Conservation (phyloP, 2,329 filamentous ascomycete species). For the Fusarium ramigenum region DNA sequence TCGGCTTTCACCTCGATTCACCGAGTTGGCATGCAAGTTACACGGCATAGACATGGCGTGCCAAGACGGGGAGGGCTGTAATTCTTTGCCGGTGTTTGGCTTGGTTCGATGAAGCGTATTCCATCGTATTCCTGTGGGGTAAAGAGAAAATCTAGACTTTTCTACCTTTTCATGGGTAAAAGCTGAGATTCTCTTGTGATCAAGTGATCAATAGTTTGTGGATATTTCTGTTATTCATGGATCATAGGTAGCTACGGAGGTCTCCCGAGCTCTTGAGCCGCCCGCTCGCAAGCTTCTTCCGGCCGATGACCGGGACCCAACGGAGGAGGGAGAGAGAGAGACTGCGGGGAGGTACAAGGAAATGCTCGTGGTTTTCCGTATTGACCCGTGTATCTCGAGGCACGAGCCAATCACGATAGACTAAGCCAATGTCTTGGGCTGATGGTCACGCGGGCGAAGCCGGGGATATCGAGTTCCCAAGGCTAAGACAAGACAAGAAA, state of each 20-base stretch:
- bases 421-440: not conserved
- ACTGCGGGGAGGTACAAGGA: constrained; percentile 16
- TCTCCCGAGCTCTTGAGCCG: constrained; percentile 28
- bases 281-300: constrained; percentile 1
- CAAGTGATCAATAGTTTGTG: constrained; percentile 21
- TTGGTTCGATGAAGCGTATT: constrained; percentile 11
- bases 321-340: constrained; percentile 6
- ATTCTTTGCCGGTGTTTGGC: constrained; percentile 10
- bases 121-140: constrained; percentile 9
- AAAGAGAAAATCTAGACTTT: not conserved
- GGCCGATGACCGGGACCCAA: constrained; percentile 26
- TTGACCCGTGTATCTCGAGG: not conserved
- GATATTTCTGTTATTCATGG: not conserved
- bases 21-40: constrained; percentile 6
- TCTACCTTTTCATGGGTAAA: not conserved
- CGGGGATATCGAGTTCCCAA: constrained; percentile 34
- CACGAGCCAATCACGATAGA: constrained; percentile 3
- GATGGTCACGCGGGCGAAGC: constrained; percentile 38
- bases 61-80: constrained; percentile 14
- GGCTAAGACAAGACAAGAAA: not conserved
- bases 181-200: constrained; percentile 1
- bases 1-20: constrained; percentile 30
- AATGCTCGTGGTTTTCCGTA: constrained; percentile 3
- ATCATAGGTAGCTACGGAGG: constrained; percentile 18
- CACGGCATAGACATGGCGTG: not conserved